Evolutionary conservation across 768 basidiomycete species (phyloP).

Genomic region (Paxillus ammoniavirescens): DNA sequence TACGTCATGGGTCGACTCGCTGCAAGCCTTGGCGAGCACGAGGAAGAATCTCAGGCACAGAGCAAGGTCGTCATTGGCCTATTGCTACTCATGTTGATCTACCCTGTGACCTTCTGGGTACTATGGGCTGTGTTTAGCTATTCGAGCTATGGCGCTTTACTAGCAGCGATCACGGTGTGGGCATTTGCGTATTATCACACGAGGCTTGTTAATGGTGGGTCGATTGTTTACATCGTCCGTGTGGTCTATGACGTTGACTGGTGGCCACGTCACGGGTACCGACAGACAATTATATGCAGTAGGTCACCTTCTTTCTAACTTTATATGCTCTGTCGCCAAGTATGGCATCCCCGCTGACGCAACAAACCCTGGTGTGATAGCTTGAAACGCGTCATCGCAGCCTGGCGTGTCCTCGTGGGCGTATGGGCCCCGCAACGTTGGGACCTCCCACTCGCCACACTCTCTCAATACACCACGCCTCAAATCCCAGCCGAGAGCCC

Average conservation of each 20-base stretch:
- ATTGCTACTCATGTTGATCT: conserved; percentile 68
- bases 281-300: conserved; percentile 79
- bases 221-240: conserved; percentile 22
- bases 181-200: conserved; percentile 84
- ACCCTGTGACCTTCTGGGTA: conserved; percentile 80
- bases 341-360: conserved; percentile 17
- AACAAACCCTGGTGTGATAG: conserved; percentile 37
- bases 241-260: conserved; percentile 20
- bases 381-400: conserved; percentile 81
- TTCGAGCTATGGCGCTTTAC: conserved; percentile 67
- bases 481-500: conserved; percentile 62
- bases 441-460: conserved; percentile 75
- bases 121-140: conserved; percentile 85
- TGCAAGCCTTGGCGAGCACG: conserved; percentile 71
- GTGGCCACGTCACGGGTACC: not conserved
- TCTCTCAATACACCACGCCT: conserved; percentile 72
- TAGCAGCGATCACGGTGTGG: conserved; percentile 70
- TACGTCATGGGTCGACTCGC: conserved; percentile 81
- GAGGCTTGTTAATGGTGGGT: conserved; percentile 79
- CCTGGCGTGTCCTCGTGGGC: conserved; percentile 97
- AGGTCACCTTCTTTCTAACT: conserved; percentile 22
- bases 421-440: conserved; percentile 86
- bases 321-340: conserved; percentile 8
- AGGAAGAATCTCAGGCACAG: conserved; percentile 95
- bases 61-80: conserved; percentile 93